Percentiles rank a stretch among this genome's conserved stretches.
phyloP scores from a whole-genome alignment of 805 yeast species.

The Hyphopichia homilentoma region DNA sequence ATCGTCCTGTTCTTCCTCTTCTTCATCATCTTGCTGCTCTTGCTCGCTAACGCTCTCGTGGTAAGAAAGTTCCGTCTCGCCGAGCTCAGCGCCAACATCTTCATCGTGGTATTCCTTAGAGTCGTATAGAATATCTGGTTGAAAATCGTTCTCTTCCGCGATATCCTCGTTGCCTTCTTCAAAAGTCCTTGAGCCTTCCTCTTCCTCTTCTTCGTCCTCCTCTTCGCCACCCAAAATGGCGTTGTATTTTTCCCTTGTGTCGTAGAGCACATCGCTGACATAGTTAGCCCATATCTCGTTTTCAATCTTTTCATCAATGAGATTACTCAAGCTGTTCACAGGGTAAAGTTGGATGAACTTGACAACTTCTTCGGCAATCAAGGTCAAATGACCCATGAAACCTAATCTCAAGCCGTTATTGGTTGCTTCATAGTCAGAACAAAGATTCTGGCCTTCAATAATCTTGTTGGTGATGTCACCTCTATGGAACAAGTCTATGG shows the following conservation, averaged over 20 bases:
- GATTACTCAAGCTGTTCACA: conserved; percentile 30
- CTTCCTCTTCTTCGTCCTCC: conserved; percentile 40
- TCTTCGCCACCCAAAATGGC: conserved; percentile 85
- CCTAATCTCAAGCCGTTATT: conserved; percentile 67
- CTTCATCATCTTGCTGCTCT: conserved; percentile 17
- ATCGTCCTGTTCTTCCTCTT: conserved; percentile 9
- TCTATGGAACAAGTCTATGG: conserved; percentile 56
- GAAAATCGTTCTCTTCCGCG: conserved; percentile 34
- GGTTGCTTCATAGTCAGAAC: conserved; percentile 54
- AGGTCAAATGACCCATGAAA: conserved; percentile 92
- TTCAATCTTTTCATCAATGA: conserved; percentile 35
- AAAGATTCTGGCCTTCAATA: conserved; percentile 52
- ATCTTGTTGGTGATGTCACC: conserved; percentile 41
- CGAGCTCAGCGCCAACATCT: too few species aligned
- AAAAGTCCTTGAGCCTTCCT: conserved; percentile 26
- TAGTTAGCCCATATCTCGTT: conserved; percentile 71
- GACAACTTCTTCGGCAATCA: conserved; percentile 94
- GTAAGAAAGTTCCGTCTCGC: conserved; percentile 27
- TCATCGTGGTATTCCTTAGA: conserved; percentile 27
- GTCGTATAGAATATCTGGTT: too few species aligned
- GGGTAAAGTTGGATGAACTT: conserved; percentile 61
- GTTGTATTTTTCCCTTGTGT: conserved; percentile 90
- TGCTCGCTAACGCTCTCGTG: conserved; percentile 26
- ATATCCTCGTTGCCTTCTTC: conserved; percentile 38
- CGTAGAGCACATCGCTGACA: conserved; percentile 77